Percentiles rank a stretch among this genome's conserved stretches.
phyloP scores from a whole-genome alignment of 495 filamentous ascomycete genomes.

The Mytilinidion resinicola region DNA sequence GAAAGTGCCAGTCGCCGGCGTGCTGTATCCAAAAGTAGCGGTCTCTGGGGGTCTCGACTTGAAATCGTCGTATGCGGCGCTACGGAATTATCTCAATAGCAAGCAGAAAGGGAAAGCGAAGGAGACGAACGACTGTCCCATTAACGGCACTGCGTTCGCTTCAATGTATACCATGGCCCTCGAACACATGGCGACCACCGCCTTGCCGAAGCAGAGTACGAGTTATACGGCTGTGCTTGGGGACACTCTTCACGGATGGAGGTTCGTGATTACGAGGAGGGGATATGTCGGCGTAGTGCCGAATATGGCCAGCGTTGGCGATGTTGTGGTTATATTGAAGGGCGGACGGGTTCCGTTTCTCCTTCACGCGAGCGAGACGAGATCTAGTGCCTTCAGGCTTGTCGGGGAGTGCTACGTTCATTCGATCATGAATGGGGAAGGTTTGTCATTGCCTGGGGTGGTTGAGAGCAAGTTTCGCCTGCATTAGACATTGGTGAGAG shows the following conservation, averaged over 20 bases:
- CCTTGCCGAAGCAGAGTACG: neutral
- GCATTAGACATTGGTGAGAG: neutral
- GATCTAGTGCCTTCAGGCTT: neutral
- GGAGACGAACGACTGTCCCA: too few species aligned
- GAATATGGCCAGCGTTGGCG: neutral
- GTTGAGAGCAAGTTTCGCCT: neutral
- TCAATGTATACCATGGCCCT: neutral
- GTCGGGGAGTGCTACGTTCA: slow-evolving; percentile 12
- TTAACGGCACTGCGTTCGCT: neutral
- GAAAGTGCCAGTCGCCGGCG: slow-evolving; percentile 8
- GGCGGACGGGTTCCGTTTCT: slow-evolving; percentile 6
- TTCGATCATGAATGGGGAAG: slow-evolving; percentile 6
- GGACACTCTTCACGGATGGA: slow-evolving; percentile 3
- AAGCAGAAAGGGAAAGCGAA: neutral
- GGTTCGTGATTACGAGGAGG: neutral
- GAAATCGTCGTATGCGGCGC: neutral
- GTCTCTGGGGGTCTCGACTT: neutral
- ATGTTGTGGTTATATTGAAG: slow-evolving; percentile 4
- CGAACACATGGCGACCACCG: neutral
- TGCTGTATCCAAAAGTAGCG: neutral
- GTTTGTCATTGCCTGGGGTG: neutral
- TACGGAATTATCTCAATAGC: neutral
- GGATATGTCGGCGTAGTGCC: slow-evolving; percentile 7
- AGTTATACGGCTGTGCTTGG: neutral
- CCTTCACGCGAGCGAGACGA: neutral